phyloP scores from a whole-genome alignment of 2,329 filamentous ascomycete species.

The Beauveria sp. region DNA sequence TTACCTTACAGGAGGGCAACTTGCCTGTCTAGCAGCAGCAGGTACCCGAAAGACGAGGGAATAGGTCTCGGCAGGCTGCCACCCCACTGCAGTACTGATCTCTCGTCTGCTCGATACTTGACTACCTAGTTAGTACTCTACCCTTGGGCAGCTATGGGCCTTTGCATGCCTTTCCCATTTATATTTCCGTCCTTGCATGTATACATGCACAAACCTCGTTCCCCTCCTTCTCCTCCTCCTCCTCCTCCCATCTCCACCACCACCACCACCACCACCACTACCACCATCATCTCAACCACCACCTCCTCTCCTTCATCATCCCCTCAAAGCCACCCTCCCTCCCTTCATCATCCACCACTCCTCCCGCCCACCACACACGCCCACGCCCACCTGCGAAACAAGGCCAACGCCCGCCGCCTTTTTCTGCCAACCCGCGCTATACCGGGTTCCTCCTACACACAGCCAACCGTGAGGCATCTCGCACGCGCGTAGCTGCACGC shows the following conservation, averaged over 20 bases:
- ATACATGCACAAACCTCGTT: conserved; percentile 7
- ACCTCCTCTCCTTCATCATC: conserved; percentile 7
- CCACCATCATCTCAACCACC: conserved; percentile 17
- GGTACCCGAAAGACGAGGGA: too few species aligned
- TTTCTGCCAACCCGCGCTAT: background rate
- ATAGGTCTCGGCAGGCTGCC: too few species aligned
- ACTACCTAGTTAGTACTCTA: background rate
- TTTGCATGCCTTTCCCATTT: conserved; percentile 3
- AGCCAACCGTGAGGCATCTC: conserved; percentile 10
- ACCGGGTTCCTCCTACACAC: background rate
- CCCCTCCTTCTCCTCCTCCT: conserved; percentile 6
- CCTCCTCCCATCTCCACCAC: conserved; percentile 16
- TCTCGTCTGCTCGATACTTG: too few species aligned
- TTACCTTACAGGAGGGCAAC: background rate
- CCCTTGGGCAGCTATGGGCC: background rate
- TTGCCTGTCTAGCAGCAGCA: background rate
- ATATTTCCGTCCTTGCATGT: conserved; percentile 10
- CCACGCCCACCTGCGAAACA: background rate
- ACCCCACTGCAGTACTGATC: too few species aligned
- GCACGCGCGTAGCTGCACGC: conserved; percentile 11
- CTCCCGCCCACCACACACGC: conserved; percentile 12
- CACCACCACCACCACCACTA: conserved; percentile 17
- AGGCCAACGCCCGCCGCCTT: conserved; percentile 1
- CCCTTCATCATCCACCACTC: conserved; percentile 16
- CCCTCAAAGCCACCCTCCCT: conserved; percentile 8